phyloP scores from a whole-genome alignment of 1,284 basidiomycete species.

The Leccinum colubrinum region DNA sequence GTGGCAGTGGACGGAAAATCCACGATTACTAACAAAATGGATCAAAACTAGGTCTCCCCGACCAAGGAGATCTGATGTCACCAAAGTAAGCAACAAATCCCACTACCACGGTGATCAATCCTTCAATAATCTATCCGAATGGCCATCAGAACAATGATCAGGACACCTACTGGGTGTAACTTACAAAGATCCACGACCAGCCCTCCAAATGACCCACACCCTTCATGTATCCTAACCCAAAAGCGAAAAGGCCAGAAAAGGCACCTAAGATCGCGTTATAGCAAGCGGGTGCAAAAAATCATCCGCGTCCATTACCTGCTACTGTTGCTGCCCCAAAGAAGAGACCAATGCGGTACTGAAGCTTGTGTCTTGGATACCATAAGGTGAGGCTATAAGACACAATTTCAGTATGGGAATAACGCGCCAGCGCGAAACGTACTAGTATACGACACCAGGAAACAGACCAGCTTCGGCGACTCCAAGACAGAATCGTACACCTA shows the following conservation, averaged over 20 bases:
- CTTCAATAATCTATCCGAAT: conserved; percentile 40
- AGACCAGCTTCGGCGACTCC: conserved; percentile 70
- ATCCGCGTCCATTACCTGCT: conserved; percentile 15
- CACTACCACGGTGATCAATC: conserved; percentile 36
- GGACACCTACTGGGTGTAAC: neutral
- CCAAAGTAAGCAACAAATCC: conserved; percentile 33
- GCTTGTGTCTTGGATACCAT: conserved; percentile 37
- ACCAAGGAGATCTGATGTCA: conserved; percentile 8
- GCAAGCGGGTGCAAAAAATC: neutral
- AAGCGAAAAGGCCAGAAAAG: conserved; percentile 34
- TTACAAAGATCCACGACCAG: conserved; percentile 41
- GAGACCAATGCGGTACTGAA: conserved; percentile 38
- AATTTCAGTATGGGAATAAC: conserved; percentile 2
- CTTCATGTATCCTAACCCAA: conserved; percentile 26
- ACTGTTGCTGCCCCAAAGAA: conserved; percentile 37
- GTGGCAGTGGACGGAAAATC: conserved; percentile 46
- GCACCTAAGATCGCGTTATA: conserved; percentile 30
- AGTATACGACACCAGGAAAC: conserved; percentile 69
- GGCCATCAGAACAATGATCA: neutral
- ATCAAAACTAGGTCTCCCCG: neutral
- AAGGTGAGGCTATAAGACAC: conserved; percentile 24
- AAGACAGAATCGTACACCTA: conserved; percentile 56
- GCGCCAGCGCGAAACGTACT: conserved; percentile 42
- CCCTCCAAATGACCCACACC: conserved; percentile 27
- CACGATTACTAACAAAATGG: conserved; percentile 35